Evolutionary conservation across 805 yeast species (phyloP).

Genomic region (Lipomyces anomalus): DNA sequence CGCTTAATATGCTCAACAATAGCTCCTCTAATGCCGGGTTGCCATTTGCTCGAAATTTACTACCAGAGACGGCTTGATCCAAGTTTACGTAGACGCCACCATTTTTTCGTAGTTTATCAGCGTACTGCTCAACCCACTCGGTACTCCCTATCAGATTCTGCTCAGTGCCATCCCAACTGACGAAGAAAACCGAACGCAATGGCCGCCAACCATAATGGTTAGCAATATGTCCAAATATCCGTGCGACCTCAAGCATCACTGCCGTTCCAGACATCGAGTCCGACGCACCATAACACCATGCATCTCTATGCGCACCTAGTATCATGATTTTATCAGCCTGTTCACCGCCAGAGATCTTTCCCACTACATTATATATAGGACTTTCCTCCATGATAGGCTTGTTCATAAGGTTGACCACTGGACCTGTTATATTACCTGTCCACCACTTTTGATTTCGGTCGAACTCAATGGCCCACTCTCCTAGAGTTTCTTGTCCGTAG

Average conservation of each 20-base stretch:
- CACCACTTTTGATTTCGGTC: constrained; percentile 32
- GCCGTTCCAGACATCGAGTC: constrained; percentile 78
- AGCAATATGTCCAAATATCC: constrained; percentile 48
- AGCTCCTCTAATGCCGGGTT: constrained; percentile 55
- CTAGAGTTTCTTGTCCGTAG: constrained; percentile 35
- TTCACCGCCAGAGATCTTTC: constrained; percentile 47
- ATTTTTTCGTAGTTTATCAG: constrained; percentile 40
- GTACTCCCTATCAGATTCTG: constrained; percentile 70
- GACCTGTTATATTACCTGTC: constrained; percentile 12
- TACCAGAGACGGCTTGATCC: constrained; percentile 61
- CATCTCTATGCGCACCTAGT: constrained; percentile 73
- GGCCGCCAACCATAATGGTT: constrained; percentile 63
- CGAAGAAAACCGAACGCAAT: constrained; percentile 58
- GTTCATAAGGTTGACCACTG: constrained; percentile 11
- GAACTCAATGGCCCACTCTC: constrained; percentile 10
- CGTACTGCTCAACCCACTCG: constrained; percentile 64
- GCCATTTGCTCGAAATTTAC: constrained; percentile 45
- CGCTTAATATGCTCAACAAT: constrained; percentile 40
- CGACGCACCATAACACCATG: constrained; percentile 78
- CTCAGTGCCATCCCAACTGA: constrained; percentile 80
- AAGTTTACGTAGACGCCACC: constrained; percentile 64
- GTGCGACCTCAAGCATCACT: constrained; percentile 54
- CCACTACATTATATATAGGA: constrained; percentile 62
- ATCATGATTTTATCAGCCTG: constrained; percentile 47
- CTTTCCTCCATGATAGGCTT: constrained; percentile 48